phyloP scores from a whole-genome alignment of 2,329 filamentous ascomycete species.

The Colletotrichum noveboracense region DNA sequence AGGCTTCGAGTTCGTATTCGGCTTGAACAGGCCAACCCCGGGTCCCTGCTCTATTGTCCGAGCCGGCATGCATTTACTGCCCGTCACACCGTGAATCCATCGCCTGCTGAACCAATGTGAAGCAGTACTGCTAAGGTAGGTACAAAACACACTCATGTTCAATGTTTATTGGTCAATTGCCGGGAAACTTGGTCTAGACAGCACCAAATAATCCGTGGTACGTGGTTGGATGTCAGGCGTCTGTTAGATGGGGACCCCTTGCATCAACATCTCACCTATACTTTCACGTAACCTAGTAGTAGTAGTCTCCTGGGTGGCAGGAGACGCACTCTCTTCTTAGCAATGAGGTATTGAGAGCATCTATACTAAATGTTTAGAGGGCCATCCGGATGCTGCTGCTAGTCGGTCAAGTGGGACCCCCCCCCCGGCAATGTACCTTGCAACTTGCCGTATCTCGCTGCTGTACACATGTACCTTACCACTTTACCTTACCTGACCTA shows the following conservation, averaged over 20 bases:
- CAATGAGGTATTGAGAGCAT: neutral
- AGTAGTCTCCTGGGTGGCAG: neutral
- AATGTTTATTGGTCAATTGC: conserved; percentile 1
- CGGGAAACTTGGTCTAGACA: neutral
- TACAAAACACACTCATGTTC: neutral
- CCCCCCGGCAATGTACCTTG: neutral
- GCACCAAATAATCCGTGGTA: neutral
- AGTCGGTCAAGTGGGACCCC: neutral
- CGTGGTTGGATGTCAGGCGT: neutral
- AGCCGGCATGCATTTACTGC: neutral
- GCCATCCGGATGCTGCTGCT: neutral
- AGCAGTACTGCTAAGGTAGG: neutral
- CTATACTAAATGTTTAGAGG: neutral
- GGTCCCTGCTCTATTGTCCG: neutral
- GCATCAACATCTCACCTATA: neutral
- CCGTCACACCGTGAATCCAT: neutral
- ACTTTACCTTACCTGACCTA: neutral
- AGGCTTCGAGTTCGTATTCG: conserved; percentile 17
- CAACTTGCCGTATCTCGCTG: neutral
- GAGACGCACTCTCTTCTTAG: neutral
- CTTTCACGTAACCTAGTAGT: neutral
- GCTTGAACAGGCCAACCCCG: neutral
- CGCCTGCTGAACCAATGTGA: neutral
- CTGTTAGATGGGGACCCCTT: neutral
- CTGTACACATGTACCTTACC: neutral